Evolutionary conservation across 805 yeast genomes (phyloP), one percentile per base, ranked within the genome.

Genomic region (Tetrapisispora pingtungensis): DNA sequence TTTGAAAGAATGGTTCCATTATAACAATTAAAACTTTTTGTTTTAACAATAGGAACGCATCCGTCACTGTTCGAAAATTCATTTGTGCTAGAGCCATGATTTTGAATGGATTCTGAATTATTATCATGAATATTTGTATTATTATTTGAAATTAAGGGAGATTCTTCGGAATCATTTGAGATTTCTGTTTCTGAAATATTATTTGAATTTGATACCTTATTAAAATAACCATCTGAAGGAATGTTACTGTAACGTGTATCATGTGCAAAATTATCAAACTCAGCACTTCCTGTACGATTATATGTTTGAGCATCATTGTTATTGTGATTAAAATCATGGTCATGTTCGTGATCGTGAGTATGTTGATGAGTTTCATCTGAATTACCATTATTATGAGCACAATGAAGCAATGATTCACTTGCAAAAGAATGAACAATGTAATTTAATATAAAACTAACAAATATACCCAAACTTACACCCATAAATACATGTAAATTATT

Each of bases 321-420:
- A n/a, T n/a, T n/a, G n/a, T n/a, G n/a, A n/a, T n/a, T 3, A 20
- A 17, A 15, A 35, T 10, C 28, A 20, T 35, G 27, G 8, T 19
- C n/a, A 42, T 57, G 52, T 18, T 34, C 35, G 43, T 56, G 46
- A 7, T 50, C 48, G 40, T 58, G 50, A 19, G 50, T 52, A 14
- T 36, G 38, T 7, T 22, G 18, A 22, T 22, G 26, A 8, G 26
- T 22, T 22, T 22, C 26, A 22, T 8, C 26, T 6, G 26, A 22
- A 22, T 22, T 31, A 36, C 27, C 54, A 10, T 46, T 62, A 13
- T 59, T 68, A 55, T 88, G 96, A 14, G 78, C 82, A 63, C 96
- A 88, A 58, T 88, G 96, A 0, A 89, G 84, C 30, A 89, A 75
- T 28, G 89, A 80, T 58, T 85, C 85, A 41, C 90, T 77, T 0